These are phyloP conservation scores for Debaryomyces robertsiae DNA, from an alignment of 1,139 yeast genomes.

Conservation along the genomic window DNA sequence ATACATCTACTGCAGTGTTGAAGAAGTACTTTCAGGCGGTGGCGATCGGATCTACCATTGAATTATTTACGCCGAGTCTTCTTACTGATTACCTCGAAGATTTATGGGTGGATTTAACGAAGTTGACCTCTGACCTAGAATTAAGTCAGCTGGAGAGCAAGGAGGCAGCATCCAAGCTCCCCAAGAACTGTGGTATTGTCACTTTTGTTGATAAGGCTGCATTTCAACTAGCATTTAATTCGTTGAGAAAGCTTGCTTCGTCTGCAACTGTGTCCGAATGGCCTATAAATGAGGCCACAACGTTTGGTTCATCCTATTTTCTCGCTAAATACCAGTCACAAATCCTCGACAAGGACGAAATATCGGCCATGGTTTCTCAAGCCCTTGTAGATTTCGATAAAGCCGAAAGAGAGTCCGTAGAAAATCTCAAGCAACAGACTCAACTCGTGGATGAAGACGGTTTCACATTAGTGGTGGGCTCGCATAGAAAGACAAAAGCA, in stretches of 20 bases:
- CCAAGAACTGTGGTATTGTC: constrained; percentile 72
- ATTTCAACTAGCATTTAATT: constrained; percentile 62
- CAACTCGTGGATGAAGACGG: constrained; percentile 88
- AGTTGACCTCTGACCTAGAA: constrained; percentile 62
- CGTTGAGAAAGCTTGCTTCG: constrained; percentile 53
- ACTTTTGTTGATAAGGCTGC: constrained; percentile 78
- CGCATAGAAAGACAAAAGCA: constrained; percentile 77
- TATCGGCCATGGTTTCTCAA: constrained; percentile 55
- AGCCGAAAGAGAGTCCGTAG: constrained; percentile 67
- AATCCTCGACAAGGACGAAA: constrained; percentile 47
- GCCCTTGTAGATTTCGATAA: constrained; percentile 69
- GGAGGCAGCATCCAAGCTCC: constrained; percentile 49
- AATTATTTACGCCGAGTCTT: constrained; percentile 42
- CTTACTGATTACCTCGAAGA: constrained; percentile 50
- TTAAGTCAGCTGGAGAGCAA: constrained; percentile 25
- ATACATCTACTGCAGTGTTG: constrained; percentile 53
- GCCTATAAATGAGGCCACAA: constrained; percentile 29
- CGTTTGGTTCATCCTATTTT: constrained; percentile 34
- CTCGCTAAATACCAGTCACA: constrained; percentile 29
- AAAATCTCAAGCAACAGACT: constrained; percentile 56
- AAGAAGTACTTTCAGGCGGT: constrained; percentile 61
- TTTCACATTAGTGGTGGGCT: constrained; percentile 85
- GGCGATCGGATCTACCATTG: constrained; percentile 63
- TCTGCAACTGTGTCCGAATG: constrained; percentile 28
- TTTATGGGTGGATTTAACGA: constrained; percentile 58